Conservation (phyloP, 2,329 filamentous ascomycete species). For the Alternaria atra region DNA sequence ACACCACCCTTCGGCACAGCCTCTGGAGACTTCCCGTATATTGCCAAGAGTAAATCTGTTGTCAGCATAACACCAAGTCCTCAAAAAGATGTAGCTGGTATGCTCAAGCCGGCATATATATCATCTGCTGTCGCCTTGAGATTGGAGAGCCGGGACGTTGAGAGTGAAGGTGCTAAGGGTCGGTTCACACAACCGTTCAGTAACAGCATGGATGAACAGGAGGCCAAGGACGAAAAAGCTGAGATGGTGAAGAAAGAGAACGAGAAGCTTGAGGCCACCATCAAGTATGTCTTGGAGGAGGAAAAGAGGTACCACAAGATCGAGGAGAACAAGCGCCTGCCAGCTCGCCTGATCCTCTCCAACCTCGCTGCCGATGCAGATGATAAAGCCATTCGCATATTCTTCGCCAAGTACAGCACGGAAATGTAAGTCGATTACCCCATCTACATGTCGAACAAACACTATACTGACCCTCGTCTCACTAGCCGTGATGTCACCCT, state of each 20-base stretch:
- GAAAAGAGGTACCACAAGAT: conserved; percentile 14
- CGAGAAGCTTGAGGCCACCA: conserved; percentile 13
- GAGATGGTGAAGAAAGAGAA: conserved; percentile 18
- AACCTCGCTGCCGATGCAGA: conserved; percentile 40
- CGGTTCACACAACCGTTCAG: conserved; percentile 29
- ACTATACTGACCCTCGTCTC: background rate
- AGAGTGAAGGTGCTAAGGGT: conserved; percentile 19
- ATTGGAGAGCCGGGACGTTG: conserved; percentile 18
- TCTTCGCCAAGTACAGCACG: conserved; percentile 25
- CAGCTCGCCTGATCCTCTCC: conserved; percentile 30
- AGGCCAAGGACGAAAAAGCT: conserved; percentile 17
- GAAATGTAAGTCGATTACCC: conserved; percentile 25
- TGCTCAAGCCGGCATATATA: background rate
- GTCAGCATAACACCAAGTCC: background rate
- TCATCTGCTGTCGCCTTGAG: conserved; percentile 19
- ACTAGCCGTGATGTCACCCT: conserved; percentile 31
- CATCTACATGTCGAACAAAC: background rate
- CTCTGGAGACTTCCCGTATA: background rate
- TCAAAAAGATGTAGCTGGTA: background rate
- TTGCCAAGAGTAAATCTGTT: background rate
- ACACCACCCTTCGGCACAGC: background rate
- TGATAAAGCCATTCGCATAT: conserved; percentile 21
- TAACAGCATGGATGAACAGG: conserved; percentile 10
- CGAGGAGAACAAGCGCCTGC: conserved; percentile 20
- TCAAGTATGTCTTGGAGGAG: conserved; percentile 19